Base-by-base conservation (phyloP, 1,139 yeast genomes). In the Oligophagozyma castellii region DNA sequence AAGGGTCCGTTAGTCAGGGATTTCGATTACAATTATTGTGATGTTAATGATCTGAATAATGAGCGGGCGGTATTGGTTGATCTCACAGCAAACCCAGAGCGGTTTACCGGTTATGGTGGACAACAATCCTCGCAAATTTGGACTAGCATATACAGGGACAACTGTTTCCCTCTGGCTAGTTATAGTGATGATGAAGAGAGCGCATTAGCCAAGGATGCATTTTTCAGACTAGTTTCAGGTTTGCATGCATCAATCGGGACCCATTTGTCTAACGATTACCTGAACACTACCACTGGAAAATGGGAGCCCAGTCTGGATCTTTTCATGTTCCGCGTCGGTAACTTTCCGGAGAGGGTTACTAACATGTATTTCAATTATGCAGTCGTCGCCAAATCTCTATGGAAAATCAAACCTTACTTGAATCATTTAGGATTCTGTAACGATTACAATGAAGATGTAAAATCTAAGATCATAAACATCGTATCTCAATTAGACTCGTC, bases 71-170 rank as follows among this genome's bases (percentile, higher is more conserved):
- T 83, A 4, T 78, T 77, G 46, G 93, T 89, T 16, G 83, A 86
- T 46, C 65, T 92, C 35, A 63, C 76, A 15, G 81, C 79, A 34
- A 92, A 92, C 47, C 95, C 95, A 1, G 99, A 92, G 56, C 65
- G 98, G 46, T 92, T 81, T 57, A 92, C 98, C 1, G 98, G 98
- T 0, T 92, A 92, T 51, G 79, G 86, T 25, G 98, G 98, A 19
- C 70, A 75, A 31, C 95, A 89, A 48, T 83, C 95, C 14, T 73
- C 76, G 42, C 86, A 78, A 50, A 81, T 92, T 29, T 92, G 99
- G 99, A 65, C 74, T 27, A 83, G 93, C 35, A 84, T 92, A 25
- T 92, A 92, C 55, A 72, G 73, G 29, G 95, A 89, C 47, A 84
- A 86, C 59, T 84, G 95, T 53, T 86, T 86, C 57, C 24, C 19